Conservation (phyloP, 1,284 basidiomycete species). For the Anthracocystis panici-leucophaei region DNA sequence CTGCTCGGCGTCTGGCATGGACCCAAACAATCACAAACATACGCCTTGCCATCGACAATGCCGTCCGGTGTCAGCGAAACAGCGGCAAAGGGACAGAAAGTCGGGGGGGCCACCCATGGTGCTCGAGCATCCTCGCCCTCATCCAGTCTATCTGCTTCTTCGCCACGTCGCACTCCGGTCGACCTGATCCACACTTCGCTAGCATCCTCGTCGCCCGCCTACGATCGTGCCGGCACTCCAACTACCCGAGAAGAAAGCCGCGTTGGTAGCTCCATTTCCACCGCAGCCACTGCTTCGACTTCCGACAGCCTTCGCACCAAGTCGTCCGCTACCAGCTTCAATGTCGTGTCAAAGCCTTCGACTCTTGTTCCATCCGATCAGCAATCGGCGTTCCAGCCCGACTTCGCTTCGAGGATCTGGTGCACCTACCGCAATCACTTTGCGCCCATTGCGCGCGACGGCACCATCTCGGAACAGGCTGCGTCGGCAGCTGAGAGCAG, state of each 20-base stretch:
- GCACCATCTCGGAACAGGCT: conserved; percentile 63
- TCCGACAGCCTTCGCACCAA: conserved; percentile 33
- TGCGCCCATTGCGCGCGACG: conserved; percentile 63
- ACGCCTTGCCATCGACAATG: conserved; percentile 1
- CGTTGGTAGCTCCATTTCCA: conserved; percentile 41
- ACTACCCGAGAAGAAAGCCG: conserved; percentile 17
- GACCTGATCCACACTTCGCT: conserved; percentile 25
- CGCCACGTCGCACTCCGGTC: conserved; percentile 18
- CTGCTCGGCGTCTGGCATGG: conserved; percentile 63
- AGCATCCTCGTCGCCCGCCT: conserved; percentile 16
- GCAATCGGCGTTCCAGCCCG: conserved; percentile 44
- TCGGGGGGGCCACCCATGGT: conserved; percentile 1
- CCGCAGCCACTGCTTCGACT: conserved; percentile 24
- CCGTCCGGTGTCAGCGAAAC: background rate
- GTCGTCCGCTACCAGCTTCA: conserved; percentile 44
- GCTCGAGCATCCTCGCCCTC: conserved; percentile 25
- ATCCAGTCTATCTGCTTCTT: conserved; percentile 18
- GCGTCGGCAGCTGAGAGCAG: conserved; percentile 49
- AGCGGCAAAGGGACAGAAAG: conserved; percentile 9
- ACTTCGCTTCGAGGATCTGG: conserved; percentile 64
- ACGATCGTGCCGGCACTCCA: conserved; percentile 8
- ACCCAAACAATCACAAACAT: conserved; percentile 23
- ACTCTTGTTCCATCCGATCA: conserved; percentile 1
- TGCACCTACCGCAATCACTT: conserved; percentile 68
- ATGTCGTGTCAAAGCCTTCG: background rate